phyloP scores from a whole-genome alignment of 2,329 filamentous ascomycete genomes.

The Colletotrichum sp. region DNA sequence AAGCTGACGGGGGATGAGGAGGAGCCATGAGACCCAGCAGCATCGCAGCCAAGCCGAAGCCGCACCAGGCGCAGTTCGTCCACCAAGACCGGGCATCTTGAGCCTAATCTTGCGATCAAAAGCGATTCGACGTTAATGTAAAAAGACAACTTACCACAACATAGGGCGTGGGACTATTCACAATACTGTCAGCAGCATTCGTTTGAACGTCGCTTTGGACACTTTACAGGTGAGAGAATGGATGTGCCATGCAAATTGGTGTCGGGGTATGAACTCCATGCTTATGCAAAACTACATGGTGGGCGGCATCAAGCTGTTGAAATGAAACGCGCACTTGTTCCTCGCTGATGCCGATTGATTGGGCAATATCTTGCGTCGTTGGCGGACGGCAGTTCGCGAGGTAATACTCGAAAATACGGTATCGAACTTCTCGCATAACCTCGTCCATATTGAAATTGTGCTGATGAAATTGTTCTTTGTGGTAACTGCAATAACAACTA shows the following conservation, averaged over 20 bases:
- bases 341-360: neutral
- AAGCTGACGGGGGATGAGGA: neutral
- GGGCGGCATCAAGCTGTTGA: neutral
- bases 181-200: neutral
- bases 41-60: neutral
- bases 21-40: neutral
- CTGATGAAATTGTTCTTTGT: neutral
- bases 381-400: neutral
- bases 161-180: neutral
- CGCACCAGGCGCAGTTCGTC: neutral
- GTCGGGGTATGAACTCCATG: neutral
- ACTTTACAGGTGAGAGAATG: neutral
- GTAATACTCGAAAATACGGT: neutral
- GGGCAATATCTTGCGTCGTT: neutral
- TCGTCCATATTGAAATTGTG: neutral
- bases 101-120: neutral
- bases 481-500: neutral
- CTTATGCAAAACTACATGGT: neutral
- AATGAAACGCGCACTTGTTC: neutral
- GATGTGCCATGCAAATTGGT: neutral
- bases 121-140: rapidly evolving
- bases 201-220: neutral
- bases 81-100: neutral
- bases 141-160: neutral
- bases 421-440: neutral